Evolutionary conservation across 352 stramenopile genomes (phyloP).

Genomic region (Albugo laibachii): DNA sequence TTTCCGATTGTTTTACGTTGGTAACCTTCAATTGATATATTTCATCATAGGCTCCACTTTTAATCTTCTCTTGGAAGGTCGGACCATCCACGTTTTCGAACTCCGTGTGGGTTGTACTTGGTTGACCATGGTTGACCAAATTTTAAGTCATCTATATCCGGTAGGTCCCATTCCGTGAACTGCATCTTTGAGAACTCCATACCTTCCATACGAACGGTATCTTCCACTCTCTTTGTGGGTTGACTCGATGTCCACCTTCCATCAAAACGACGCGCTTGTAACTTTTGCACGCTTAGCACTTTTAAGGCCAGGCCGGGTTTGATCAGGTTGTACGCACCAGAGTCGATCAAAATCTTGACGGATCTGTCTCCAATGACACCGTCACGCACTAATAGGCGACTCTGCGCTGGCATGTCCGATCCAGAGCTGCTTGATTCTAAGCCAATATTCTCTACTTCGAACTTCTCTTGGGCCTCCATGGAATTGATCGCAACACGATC

Average conservation of each 20-base stretch:
- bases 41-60: not conserved
- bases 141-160: conserved; percentile 4
- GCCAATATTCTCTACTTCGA: too few relatives aligned
- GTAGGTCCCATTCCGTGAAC: conserved; percentile 2
- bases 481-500: conserved; percentile 1
- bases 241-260: too few relatives aligned
- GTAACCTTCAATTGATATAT: conserved; percentile 2
- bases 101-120: conserved; percentile 1
- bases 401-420: too few relatives aligned
- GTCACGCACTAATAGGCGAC: too few relatives aligned
- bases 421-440: too few relatives aligned
- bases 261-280: too few relatives aligned
- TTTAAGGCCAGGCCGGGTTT: too few relatives aligned
- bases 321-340: too few relatives aligned
- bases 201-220: not conserved
- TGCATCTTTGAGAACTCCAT: not conserved
- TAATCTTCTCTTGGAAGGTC: not conserved
- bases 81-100: not conserved
- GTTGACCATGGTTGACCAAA: conserved; percentile 6
- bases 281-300: too few relatives aligned
- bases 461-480: not conserved
- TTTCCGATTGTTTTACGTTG: not conserved
- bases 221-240: not conserved
- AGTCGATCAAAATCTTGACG: too few relatives aligned
- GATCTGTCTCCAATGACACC: too few relatives aligned